These are phyloP conservation scores for Phytophthora macrochlamydospora DNA, from an alignment of 352 stramenopile genomes.

Conservation along the genomic window DNA sequence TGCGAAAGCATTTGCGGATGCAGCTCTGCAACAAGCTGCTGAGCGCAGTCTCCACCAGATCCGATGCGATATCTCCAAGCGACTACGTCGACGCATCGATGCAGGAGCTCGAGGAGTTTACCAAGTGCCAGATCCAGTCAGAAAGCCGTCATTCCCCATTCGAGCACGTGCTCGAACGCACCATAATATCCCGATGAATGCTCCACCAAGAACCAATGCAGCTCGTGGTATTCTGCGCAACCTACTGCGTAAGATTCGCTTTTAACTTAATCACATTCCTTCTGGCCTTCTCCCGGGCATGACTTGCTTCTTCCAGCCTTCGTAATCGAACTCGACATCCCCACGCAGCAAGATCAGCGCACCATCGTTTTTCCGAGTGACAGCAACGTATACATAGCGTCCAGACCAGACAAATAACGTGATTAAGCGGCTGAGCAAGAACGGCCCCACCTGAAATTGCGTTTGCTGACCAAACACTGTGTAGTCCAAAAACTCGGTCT, in stretches of 20 bases:
- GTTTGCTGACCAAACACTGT: neutral
- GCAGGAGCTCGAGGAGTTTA: conserved; percentile 14
- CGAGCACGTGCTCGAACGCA: conserved; percentile 19
- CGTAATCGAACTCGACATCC: conserved; percentile 21
- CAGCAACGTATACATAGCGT: conserved; percentile 8
- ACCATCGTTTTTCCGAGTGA: conserved; percentile 19
- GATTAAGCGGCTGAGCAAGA: conserved; percentile 9
- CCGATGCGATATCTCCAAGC: conserved; percentile 24
- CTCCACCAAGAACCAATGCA: conserved; percentile 1
- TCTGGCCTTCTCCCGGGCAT: neutral
- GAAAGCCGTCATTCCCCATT: conserved; percentile 22
- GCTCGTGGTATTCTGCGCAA: conserved; percentile 12
- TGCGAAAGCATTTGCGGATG: conserved; percentile 24
- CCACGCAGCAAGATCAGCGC: conserved; percentile 23
- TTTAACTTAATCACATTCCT: neutral
- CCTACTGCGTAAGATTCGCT: conserved; percentile 15
- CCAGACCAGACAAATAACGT: conserved; percentile 21
- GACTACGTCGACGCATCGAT: conserved; percentile 19
- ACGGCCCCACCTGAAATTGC: conserved; percentile 10
- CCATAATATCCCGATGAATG: conserved; percentile 2
- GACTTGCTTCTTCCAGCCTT: conserved; percentile 20
- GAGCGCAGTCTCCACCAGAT: conserved; percentile 28
- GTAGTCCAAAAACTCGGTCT: conserved; percentile 15
- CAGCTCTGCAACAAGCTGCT: conserved; percentile 21
- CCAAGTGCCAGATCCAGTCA: conserved; percentile 15